These are phyloP conservation scores for Letharia columbiana DNA, from an alignment of 495 filamentous ascomycete genomes.

Conservation along the genomic window DNA sequence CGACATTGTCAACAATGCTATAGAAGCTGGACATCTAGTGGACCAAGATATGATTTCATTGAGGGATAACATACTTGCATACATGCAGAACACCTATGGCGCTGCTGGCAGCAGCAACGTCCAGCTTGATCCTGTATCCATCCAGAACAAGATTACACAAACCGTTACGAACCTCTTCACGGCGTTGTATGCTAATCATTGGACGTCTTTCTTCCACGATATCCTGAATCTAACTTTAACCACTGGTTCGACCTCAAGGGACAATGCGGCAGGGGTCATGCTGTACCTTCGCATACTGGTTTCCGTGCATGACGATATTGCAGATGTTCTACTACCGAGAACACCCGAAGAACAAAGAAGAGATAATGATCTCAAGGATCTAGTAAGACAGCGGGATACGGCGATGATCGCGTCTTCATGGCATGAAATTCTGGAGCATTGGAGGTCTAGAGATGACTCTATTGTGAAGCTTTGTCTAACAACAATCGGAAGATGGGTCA, in stretches of 20 bases:
- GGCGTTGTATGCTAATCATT: slow-evolving; percentile 69
- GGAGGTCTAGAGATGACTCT: slow-evolving; percentile 60
- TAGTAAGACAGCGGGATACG: slow-evolving; percentile 75
- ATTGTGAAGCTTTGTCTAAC: slow-evolving; percentile 81
- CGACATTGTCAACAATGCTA: slow-evolving; percentile 84
- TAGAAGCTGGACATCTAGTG: slow-evolving; percentile 65
- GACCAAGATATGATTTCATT: slow-evolving; percentile 57
- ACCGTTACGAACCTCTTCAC: slow-evolving; percentile 89
- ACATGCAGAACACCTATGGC: slow-evolving; percentile 64
- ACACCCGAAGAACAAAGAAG: slow-evolving; percentile 64
- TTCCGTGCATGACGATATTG: slow-evolving; percentile 94
- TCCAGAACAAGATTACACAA: slow-evolving; percentile 97
- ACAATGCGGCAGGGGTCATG: slow-evolving; percentile 68
- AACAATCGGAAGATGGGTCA: slow-evolving; percentile 87
- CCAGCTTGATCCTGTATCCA: slow-evolving; percentile 36
- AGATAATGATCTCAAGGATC: slow-evolving; percentile 79
- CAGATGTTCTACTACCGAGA: slow-evolving; percentile 75
- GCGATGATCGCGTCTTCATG: slow-evolving; percentile 77
- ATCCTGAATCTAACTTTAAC: slow-evolving; percentile 58
- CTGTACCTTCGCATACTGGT: slow-evolving; percentile 81
- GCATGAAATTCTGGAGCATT: slow-evolving; percentile 81
- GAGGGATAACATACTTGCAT: slow-evolving; percentile 67
- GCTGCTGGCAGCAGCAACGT: slow-evolving; percentile 52
- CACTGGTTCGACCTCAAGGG: slow-evolving; percentile 42
- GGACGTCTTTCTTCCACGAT: slow-evolving; percentile 84